Conservation (phyloP, 768 basidiomycete genomes). For the Pleurotus djamor region DNA sequence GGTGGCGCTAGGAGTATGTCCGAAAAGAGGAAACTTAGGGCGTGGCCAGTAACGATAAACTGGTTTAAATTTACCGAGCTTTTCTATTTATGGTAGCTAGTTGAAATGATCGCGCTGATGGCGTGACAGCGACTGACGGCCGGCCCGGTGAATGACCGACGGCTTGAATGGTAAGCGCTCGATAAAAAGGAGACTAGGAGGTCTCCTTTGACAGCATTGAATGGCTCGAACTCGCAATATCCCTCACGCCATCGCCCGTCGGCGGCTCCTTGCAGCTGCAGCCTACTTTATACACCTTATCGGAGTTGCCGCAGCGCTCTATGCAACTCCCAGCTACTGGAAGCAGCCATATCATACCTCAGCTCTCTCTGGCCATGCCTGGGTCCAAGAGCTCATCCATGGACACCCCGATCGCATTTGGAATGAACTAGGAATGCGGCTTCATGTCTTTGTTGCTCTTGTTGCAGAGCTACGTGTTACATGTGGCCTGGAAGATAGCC, state of each 20-base stretch:
- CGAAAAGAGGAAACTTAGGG: no score
- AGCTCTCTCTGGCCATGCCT: slow-evolving; percentile 10
- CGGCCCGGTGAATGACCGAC: not conserved
- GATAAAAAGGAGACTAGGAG: not conserved
- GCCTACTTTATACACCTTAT: not conserved
- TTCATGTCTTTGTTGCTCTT: slow-evolving; percentile 8
- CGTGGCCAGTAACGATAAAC: no score
- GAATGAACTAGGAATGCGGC: slow-evolving; percentile 8
- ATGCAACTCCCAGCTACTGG: not conserved
- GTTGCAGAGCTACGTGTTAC: not conserved
- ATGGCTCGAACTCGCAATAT: not conserved
- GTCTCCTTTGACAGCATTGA: not conserved
- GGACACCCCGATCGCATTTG: slow-evolving; percentile 12
- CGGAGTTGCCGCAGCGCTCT: not conserved
- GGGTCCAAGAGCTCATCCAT: slow-evolving; percentile 10
- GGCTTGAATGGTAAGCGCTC: not conserved
- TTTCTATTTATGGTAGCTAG: not conserved
- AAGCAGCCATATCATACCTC: slow-evolving; percentile 9
- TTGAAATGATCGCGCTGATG: not conserved
- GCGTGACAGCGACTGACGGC: not conserved
- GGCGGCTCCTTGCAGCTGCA: not conserved
- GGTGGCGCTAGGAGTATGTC: no score
- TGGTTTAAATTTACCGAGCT: not conserved
- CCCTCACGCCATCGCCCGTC: not conserved
- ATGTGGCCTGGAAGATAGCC: not conserved